These are phyloP conservation scores for Verticillium albo-atrum DNA, from an alignment of 2,329 filamentous ascomycete genomes.

Conservation along the genomic window DNA sequence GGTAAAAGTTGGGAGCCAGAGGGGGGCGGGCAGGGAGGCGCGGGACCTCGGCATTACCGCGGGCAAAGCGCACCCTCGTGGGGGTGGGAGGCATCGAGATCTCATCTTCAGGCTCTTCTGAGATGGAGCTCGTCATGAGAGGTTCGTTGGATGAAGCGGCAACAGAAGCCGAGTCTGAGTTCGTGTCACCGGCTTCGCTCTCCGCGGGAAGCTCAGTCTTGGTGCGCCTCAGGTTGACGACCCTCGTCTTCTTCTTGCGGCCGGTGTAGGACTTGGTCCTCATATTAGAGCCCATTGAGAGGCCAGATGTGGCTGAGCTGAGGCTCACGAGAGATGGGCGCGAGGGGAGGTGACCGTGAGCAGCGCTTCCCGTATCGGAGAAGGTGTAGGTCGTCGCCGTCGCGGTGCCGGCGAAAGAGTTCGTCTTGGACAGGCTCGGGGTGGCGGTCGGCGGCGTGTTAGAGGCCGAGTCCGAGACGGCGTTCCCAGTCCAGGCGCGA, in stretches of 20 bases:
- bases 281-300: conserved; percentile 58
- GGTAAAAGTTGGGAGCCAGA: conserved; percentile 27
- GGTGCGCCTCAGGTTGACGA: conserved; percentile 73
- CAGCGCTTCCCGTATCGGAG: conserved; percentile 63
- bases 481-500: conserved; percentile 80
- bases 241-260: conserved; percentile 77
- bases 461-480: conserved; percentile 53
- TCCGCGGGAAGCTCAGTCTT: conserved; percentile 50
- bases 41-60: conserved; percentile 19
- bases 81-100: conserved; percentile 15
- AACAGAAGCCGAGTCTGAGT: conserved; percentile 51
- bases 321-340: conserved; percentile 63
- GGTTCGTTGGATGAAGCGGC: conserved; percentile 59
- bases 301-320: conserved; percentile 55
- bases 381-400: conserved; percentile 69
- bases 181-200: conserved; percentile 38
- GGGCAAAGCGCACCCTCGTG: conserved; percentile 38
- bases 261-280: conserved; percentile 55
- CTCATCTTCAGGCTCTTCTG: conserved; percentile 52
- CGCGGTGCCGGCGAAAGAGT: conserved; percentile 54
- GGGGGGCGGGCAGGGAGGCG: conserved; percentile 23
- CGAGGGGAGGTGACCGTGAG: conserved; percentile 59
- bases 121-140: conserved; percentile 45
- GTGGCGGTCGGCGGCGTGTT: conserved; percentile 41
- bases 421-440: conserved; percentile 55